These are phyloP conservation scores for Scheffersomyces lignicola DNA, from an alignment of 1,139 yeast genomes.

Conservation along the genomic window DNA sequence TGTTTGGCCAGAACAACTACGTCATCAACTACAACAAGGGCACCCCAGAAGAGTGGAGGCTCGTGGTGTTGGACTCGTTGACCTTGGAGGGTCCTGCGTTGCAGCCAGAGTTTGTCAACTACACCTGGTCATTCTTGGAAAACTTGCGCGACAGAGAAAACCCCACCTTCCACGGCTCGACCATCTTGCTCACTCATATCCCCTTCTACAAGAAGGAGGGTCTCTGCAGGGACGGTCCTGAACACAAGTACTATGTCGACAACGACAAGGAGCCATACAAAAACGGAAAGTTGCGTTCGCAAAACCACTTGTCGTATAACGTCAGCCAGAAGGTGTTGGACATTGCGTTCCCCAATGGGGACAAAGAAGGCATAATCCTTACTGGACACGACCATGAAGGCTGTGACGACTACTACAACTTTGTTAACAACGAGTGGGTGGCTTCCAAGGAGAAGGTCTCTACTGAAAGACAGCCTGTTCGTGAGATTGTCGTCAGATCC, in stretches of 20 bases:
- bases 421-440: slow-evolving; percentile 50
- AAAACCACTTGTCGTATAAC: slow-evolving; percentile 75
- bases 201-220: slow-evolving; percentile 85
- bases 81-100: slow-evolving; percentile 89
- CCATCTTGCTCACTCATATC: slow-evolving; percentile 83
- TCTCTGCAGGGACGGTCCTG: slow-evolving; percentile 84
- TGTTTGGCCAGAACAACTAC: slow-evolving; percentile 84
- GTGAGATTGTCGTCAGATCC: slow-evolving; percentile 84
- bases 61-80: slow-evolving; percentile 81
- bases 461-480: slow-evolving; percentile 39
- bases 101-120: slow-evolving; percentile 65
- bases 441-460: slow-evolving; percentile 45
- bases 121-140: slow-evolving; percentile 72
- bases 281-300: slow-evolving; percentile 73
- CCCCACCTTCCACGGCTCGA: slow-evolving; percentile 64
- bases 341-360: slow-evolving; percentile 61
- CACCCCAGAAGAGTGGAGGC: slow-evolving; percentile 70
- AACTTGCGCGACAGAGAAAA: slow-evolving; percentile 49
- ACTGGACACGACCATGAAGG: slow-evolving; percentile 99
- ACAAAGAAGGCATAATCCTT: slow-evolving; percentile 71
- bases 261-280: slow-evolving; percentile 62
- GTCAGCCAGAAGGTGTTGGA: slow-evolving; percentile 67
- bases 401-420: slow-evolving; percentile 67
- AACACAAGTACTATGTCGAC: slow-evolving; percentile 54
- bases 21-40: slow-evolving; percentile 68